A percentile compares a stretch with the other conserved stretches of the same genome.
Evolutionary conservation across 306 rosid species (phyloP).

Genomic region (Biancaea sappan): DNA sequence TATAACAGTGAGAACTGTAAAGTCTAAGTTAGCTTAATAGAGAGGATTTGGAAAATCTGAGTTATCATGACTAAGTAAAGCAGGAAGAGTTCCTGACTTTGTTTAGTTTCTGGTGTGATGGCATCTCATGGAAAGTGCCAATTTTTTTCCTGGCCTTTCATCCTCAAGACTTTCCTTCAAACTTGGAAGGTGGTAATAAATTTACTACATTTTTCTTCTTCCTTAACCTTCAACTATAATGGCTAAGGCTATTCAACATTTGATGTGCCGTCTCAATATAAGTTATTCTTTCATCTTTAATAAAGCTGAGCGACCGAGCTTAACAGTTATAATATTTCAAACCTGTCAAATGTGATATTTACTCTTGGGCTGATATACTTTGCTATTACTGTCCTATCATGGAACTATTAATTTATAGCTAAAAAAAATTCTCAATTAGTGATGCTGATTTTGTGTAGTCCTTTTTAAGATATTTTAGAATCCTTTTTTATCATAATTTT

Average conservation of each 20-base stretch:
- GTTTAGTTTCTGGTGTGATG: constrained; percentile 23
- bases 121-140: constrained; percentile 17
- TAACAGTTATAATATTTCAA: background rate
- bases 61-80: constrained; percentile 18
- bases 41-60: background rate
- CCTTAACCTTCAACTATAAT: background rate
- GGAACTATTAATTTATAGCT: constrained; percentile 5
- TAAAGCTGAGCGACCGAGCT: background rate
- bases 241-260: background rate
- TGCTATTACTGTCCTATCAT: constrained; percentile 23
- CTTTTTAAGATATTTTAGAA: constrained; percentile 9
- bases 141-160: constrained; percentile 3
- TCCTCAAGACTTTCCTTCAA: constrained; percentile 7
- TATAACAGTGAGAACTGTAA: background rate
- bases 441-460: constrained; percentile 6
- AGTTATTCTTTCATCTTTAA: background rate
- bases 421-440: background rate
- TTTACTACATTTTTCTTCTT: constrained; percentile 1
- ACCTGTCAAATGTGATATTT: constrained; percentile 20
- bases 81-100: constrained; percentile 1
- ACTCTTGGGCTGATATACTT: constrained; percentile 16
- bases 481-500: constrained; percentile 6
- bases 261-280: constrained; percentile 7
- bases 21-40: background rate
- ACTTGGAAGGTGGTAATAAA: constrained; percentile 4